Base-by-base conservation (phyloP, 148 eudicot species). In the Suaeda aralocaspica region DNA sequence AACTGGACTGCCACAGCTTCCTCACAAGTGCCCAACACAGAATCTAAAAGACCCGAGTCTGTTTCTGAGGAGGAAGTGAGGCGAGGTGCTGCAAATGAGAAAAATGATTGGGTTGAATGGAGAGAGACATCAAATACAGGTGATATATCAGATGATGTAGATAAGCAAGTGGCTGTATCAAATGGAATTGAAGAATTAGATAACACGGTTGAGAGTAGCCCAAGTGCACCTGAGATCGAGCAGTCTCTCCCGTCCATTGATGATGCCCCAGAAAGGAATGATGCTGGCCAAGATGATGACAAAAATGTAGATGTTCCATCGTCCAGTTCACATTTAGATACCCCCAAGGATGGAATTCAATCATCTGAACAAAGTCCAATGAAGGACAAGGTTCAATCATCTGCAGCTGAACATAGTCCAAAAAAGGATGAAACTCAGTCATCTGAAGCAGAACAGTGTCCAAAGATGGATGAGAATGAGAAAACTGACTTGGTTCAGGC, bases 71-170 rank as follows among this genome's bases (percentile, higher is more conserved):
- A 53, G 61, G 81, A 79, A 59, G 36, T 60, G 16, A 74, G 42
- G 28, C 33, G 71, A 18, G 66, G 74, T 69, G 89, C 72, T 21
- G 56, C 62, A 61, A 81, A 76, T 59, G 86, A 84, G 61, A 78
- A 84, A 30, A 81, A 89, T 21, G 92, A 88, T 52, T 90, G 84
- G 90, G 94, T 88, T 65, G 94, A 90, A 73, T 90, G 94, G 92
- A 85, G 92, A 64, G 96, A 88, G 73, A 89, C 84, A 21, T 79
- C 86, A 26, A 79, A 72, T 72, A 75, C 84, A 6, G 69, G 64
- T 48, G 86, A 83, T 51, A 51, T 67, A 4, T 62, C 85, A 41
- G 81, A 74, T 53, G 69, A 76, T 34, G 49, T 50, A 26, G 78
- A 68, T 64, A 64, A 66, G 49, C 69, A 78, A 49, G 69, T 70